Percentiles rank a stretch among this genome's conserved stretches.
phyloP scores from a whole-genome alignment of 2,329 filamentous ascomycete genomes.

The Verticillium longisporum region DNA sequence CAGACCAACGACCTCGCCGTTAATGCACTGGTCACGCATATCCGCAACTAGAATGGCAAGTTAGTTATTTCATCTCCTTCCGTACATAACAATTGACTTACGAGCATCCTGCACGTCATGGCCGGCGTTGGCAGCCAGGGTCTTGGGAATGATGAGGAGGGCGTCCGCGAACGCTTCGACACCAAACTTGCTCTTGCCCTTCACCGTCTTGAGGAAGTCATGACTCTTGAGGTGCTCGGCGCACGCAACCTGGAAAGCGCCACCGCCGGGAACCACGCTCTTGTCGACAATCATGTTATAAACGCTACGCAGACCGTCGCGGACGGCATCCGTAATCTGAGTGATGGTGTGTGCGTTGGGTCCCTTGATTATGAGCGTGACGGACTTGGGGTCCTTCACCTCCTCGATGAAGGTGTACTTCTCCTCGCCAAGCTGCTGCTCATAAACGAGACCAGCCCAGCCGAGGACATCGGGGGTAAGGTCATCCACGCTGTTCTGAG shows the following conservation, averaged over 20 bases:
- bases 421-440: conserved; percentile 95
- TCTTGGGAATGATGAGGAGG: conserved; percentile 93
- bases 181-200: conserved; percentile 96
- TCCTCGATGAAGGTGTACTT: conserved; percentile 99
- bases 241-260: conserved; percentile 93
- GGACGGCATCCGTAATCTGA: conserved; percentile 92
- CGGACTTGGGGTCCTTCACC: conserved; percentile 97
- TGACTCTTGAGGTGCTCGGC: conserved; percentile 83
- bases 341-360: conserved; percentile 95
- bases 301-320: conserved; percentile 89
- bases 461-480: conserved; percentile 81
- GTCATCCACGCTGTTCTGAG: conserved; percentile 96
- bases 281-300: conserved; percentile 99
- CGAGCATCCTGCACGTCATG: conserved; percentile 94
- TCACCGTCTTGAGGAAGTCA: conserved; percentile 80
- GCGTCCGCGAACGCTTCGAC: conserved; percentile 94
- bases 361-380: conserved; percentile 95
- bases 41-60: conserved; percentile 58
- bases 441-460: conserved; percentile 94
- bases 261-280: conserved; percentile 88
- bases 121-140: conserved; percentile 88
- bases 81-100: conserved; percentile 42
- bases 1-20: conserved; percentile 81
- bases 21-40: conserved; percentile 76
- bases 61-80: conserved; percentile 2